phyloP scores from a whole-genome alignment of 768 basidiomycete genomes.

The Termitomyces sp. region DNA sequence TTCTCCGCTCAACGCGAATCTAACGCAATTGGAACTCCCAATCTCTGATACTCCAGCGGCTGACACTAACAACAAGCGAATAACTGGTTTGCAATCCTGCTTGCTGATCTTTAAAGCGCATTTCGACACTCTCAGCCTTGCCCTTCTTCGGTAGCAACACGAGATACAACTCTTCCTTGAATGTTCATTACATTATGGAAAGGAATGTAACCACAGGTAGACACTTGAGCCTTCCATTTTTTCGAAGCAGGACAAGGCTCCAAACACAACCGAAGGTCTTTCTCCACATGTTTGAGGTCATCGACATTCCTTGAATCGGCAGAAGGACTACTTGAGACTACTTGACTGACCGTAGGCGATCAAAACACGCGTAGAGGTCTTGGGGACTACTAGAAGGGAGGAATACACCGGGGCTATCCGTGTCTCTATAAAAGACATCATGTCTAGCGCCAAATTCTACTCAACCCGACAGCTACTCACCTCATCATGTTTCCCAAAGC shows the following conservation, averaged over 20 bases:
- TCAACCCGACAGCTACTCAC: not conserved
- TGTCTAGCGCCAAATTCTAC: not conserved
- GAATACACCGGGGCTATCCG: not conserved
- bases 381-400: not conserved
- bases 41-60: not conserved
- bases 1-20: not conserved
- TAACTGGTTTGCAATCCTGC: no score
- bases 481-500: constrained; percentile 31
- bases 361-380: not conserved
- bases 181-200: not conserved
- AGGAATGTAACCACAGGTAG: not conserved
- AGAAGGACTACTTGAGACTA: not conserved
- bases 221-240: not conserved
- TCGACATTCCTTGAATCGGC: not conserved
- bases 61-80: not conserved
- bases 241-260: not conserved
- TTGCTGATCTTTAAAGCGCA: not conserved
- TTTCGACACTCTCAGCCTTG: not conserved
- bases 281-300: not conserved
- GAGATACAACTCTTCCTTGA: not conserved
- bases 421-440: not conserved
- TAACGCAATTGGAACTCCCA: not conserved
- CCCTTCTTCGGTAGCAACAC: not conserved
- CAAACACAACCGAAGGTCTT: not conserved
- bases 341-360: not conserved